phyloP scores from a whole-genome alignment of 805 yeast genomes.

The Scheffersomyces ergatensis region DNA sequence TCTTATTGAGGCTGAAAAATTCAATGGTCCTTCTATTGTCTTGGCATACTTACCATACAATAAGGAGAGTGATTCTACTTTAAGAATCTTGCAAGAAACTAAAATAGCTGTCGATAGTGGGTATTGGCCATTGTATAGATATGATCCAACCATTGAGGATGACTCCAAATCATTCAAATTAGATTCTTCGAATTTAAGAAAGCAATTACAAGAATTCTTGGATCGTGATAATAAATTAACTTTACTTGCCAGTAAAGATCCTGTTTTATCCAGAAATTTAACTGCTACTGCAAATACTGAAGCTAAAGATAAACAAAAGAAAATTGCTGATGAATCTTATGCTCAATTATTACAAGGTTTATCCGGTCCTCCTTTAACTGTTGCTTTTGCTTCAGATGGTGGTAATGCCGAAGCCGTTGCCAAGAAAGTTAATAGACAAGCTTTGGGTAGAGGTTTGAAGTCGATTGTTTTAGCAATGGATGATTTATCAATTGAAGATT shows the following conservation, averaged over 20 bases:
- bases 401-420: constrained; percentile 86
- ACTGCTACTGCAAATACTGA: constrained; percentile 58
- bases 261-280: constrained; percentile 75
- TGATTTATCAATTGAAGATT: constrained; percentile 68
- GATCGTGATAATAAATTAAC: constrained; percentile 89
- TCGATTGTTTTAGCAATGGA: constrained; percentile 67
- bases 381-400: constrained; percentile 89
- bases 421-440: constrained; percentile 73
- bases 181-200: constrained; percentile 80
- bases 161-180: constrained; percentile 65
- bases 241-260: constrained; percentile 65
- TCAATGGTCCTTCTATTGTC: constrained; percentile 86
- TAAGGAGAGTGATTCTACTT: constrained; percentile 61
- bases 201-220: constrained; percentile 73
- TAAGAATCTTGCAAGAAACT: constrained; percentile 79
- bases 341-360: constrained; percentile 77
- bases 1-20: constrained; percentile 83
- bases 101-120: constrained; percentile 89
- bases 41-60: constrained; percentile 84
- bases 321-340: constrained; percentile 74
- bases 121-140: constrained; percentile 95
- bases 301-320: constrained; percentile 56
- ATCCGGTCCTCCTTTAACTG: constrained; percentile 87
- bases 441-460: constrained; percentile 75
- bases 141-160: constrained; percentile 58